phyloP scores from a whole-genome alignment of 2,329 filamentous ascomycete genomes.

The Neonectria sp. region DNA sequence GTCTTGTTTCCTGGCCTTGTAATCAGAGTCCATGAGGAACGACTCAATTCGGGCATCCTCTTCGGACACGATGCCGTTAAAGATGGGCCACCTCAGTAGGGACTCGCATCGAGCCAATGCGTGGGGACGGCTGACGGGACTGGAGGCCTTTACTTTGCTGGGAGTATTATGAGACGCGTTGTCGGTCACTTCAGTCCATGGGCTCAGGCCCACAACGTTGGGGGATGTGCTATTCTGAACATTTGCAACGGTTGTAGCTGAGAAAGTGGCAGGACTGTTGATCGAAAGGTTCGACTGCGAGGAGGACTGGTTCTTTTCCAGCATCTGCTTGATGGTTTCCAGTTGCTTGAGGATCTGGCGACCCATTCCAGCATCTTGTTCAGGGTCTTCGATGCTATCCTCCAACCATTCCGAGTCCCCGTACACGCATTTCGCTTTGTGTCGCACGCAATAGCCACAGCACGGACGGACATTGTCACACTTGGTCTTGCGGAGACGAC shows the following conservation, averaged over 20 bases:
- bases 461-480: conserved; percentile 34
- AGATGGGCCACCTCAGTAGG: conserved; percentile 28
- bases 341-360: conserved; percentile 30
- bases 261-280: background rate
- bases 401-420: conserved; percentile 21
- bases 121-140: conserved; percentile 17
- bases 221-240: background rate
- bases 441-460: conserved; percentile 30
- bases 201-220: background rate
- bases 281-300: background rate
- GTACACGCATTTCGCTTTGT: conserved; percentile 34
- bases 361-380: conserved; percentile 19
- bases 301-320: background rate
- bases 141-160: background rate
- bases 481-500: conserved; percentile 34
- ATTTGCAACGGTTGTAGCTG: background rate
- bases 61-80: conserved; percentile 19
- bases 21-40: conserved; percentile 29
- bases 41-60: conserved; percentile 23
- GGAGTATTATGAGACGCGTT: background rate
- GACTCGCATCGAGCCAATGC: conserved; percentile 27
- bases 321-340: conserved; percentile 29
- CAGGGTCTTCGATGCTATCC: background rate
- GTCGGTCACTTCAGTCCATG: background rate
- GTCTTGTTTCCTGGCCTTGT: background rate